Conservation (phyloP, 192 early-diverging fungal genomes). For the Chytriomyces sp. region DNA sequence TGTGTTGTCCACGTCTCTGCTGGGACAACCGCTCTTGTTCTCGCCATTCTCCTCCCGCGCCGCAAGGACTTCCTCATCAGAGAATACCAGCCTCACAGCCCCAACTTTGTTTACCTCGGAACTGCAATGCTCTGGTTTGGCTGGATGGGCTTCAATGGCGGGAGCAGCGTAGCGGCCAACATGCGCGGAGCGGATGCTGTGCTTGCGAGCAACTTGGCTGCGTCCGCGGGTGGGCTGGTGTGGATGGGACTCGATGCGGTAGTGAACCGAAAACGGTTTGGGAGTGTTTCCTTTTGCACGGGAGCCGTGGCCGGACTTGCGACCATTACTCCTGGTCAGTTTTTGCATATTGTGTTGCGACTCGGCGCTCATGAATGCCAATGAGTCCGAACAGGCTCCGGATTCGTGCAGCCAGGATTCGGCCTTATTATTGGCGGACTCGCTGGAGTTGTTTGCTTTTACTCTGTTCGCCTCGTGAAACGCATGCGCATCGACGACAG, state of each 20-base stretch:
- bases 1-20: constrained; percentile 91
- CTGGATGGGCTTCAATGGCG: constrained; percentile 76
- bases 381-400: background rate
- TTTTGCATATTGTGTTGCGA: too few species aligned
- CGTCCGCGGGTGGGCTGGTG: constrained; percentile 77
- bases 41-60: constrained; percentile 79
- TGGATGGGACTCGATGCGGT: constrained; percentile 83
- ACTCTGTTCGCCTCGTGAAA: background rate
- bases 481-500: constrained; percentile 32
- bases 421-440: background rate
- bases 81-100: constrained; percentile 82
- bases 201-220: constrained; percentile 83
- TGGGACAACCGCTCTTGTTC: constrained; percentile 88
- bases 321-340: constrained; percentile 82
- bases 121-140: constrained; percentile 81
- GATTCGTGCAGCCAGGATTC: background rate
- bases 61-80: constrained; percentile 70
- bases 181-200: constrained; percentile 84
- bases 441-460: background rate
- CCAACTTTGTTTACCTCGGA: constrained; percentile 90
- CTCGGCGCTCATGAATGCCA: too few species aligned
- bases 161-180: constrained; percentile 72
- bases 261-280: constrained; percentile 73
- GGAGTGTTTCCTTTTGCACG: constrained; percentile 90
- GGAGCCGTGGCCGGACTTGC: constrained; percentile 92